Percentiles rank a stretch among this genome's conserved stretches.
Evolutionary conservation across 2,329 filamentous ascomycete genomes (phyloP).

Genomic region (Ophiostoma ips): DNA sequence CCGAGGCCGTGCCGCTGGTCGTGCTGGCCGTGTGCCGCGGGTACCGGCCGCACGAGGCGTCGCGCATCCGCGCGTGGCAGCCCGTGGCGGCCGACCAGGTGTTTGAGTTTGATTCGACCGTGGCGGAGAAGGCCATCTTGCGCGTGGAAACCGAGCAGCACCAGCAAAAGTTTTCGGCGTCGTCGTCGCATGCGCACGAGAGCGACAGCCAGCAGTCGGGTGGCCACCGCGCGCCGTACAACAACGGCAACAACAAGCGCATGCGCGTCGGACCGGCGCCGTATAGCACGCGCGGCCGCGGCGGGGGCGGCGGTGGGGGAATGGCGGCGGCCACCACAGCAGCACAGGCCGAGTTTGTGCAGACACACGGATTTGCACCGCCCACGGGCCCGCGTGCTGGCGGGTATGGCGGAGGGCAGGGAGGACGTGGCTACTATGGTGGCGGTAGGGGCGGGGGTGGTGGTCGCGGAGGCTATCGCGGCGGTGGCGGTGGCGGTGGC

Average conservation of each 20-base stretch:
- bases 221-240: no score
- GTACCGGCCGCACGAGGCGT: slow-evolving; percentile 64
- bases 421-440: slow-evolving; percentile 7
- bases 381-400: slow-evolving; percentile 1
- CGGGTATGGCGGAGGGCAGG: neutral
- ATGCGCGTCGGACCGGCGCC: neutral
- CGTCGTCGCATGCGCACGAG: neutral
- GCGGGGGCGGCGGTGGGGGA: neutral
- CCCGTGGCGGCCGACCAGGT: slow-evolving; percentile 56
- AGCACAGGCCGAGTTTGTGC: neutral
- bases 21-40: slow-evolving; percentile 70
- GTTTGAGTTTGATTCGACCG: slow-evolving; percentile 66
- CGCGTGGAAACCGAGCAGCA: slow-evolving; percentile 65
- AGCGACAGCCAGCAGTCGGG: neutral
- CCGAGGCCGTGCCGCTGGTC: slow-evolving; percentile 64
- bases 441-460: slow-evolving; percentile 5
- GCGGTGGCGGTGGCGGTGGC: neutral
- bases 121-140: slow-evolving; percentile 76
- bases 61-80: slow-evolving; percentile 72
- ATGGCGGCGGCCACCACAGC: no score
- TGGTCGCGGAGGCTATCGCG: neutral
- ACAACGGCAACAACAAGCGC: neutral
- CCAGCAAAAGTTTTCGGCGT: neutral
- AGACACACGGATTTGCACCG: slow-evolving; percentile 3
- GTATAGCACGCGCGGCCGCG: neutral